These are phyloP conservation scores for Mortierella sp. DNA, from an alignment of 371 early-diverging fungal genomes.

Conservation along the genomic window DNA sequence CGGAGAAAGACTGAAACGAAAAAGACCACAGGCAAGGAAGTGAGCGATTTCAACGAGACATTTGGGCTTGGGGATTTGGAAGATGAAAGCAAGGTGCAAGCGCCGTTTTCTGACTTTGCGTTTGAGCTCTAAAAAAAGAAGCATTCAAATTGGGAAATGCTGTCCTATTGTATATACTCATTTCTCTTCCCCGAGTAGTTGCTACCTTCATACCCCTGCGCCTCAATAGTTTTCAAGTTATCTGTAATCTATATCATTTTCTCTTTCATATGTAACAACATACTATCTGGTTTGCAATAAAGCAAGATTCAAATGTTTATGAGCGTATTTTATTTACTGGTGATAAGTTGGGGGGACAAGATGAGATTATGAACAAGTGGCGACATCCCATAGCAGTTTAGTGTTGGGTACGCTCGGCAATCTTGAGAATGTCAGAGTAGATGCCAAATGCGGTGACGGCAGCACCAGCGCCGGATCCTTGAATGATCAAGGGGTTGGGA, in stretches of 20 bases:
- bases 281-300: too few relatives aligned
- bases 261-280: neutral
- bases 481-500: conserved; percentile 94
- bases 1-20: neutral
- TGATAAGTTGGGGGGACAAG: too few relatives aligned
- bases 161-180: neutral
- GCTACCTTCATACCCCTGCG: neutral
- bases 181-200: neutral
- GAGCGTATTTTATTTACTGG: neutral
- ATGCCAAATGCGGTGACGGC: conserved; percentile 98
- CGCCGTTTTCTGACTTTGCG: conserved; percentile 41
- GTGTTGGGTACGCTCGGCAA: conserved; percentile 72
- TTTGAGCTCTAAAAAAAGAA: conserved; percentile 24
- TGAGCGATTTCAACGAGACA: conserved; percentile 25
- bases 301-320: neutral
- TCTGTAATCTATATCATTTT: neutral
- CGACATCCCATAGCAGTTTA: conserved; percentile 4
- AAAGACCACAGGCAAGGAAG: neutral
- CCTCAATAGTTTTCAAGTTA: neutral
- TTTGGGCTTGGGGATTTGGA: conserved; percentile 40
- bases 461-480: conserved; percentile 97
- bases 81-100: conserved; percentile 35
- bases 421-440: conserved; percentile 89
- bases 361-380: neutral
- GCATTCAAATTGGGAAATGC: neutral